A percentile compares a stretch with the other conserved stretches of the same genome.
Evolutionary conservation across 2,329 filamentous ascomycete genomes (phyloP).

Genomic region (Colletotrichum spaethianum): DNA sequence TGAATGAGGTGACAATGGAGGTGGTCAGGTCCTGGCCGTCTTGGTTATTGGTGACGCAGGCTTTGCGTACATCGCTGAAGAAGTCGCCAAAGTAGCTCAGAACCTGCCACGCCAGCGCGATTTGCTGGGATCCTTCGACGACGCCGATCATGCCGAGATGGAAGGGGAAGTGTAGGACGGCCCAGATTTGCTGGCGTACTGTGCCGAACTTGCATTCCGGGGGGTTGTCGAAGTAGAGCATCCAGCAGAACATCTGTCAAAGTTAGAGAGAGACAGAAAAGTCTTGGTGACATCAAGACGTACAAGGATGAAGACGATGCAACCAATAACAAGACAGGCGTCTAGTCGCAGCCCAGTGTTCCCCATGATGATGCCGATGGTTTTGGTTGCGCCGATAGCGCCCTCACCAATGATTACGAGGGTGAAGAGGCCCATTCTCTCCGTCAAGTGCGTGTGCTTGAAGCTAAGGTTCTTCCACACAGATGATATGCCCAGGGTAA

Average conservation of each 20-base stretch:
- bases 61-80: constrained; percentile 10
- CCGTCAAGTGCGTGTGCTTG: constrained; percentile 70
- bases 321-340: constrained; percentile 15
- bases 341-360: constrained; percentile 27
- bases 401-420: constrained; percentile 73
- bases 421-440: constrained; percentile 71
- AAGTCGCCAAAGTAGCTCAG: constrained; percentile 31
- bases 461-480: constrained; percentile 66
- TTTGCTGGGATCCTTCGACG: constrained; percentile 67
- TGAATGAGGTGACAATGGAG: constrained; percentile 9
- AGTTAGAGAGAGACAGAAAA: neutral
- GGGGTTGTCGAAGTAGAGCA: constrained; percentile 70
- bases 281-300: neutral
- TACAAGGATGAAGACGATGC: constrained; percentile 42
- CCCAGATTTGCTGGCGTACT: constrained; percentile 67
- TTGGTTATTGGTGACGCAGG: constrained; percentile 22
- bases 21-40: constrained; percentile 23
- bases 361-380: constrained; percentile 44
- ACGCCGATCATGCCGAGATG: constrained; percentile 70
- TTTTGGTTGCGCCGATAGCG: constrained; percentile 68
- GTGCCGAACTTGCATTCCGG: constrained; percentile 64
- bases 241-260: constrained; percentile 59
- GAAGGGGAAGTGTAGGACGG: constrained; percentile 68
- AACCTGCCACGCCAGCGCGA: constrained; percentile 46
- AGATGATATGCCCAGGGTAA: constrained; percentile 63